Base-by-base conservation (phyloP, 2,329 filamentous ascomycete species). In the Ambrosiella cleistominuta region DNA sequence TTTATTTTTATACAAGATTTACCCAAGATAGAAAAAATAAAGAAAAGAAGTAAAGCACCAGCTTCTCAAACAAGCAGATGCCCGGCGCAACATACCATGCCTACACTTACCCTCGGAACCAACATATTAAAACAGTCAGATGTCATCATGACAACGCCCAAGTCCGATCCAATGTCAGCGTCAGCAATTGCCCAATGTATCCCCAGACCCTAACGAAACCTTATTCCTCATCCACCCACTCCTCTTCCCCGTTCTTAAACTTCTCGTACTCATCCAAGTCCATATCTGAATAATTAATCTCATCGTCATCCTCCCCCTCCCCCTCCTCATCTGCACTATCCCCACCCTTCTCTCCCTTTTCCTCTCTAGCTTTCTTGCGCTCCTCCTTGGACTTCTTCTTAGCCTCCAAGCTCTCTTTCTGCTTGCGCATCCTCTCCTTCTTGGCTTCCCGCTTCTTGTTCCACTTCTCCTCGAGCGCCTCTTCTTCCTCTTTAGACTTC, bases 341-440 rank as follows among this genome's bases (percentile, higher is more conserved):
- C 2, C 68, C 69, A 12, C 63, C 66, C 12, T 66, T 66, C 3
- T 64, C 69, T 1, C 68, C 65, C 35, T 64, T 61, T 39, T 62
- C 67, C 3, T 65, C 27, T 57, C 72, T 71, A 2, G 65, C 67
- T 50, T 66, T 68, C 62, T 72, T 70, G 36, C 68, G 67, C 19
- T 71, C 70, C 27, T 66, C 71, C 60, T 72, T 74, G 54, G 67
- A 69, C 38, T 68, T 69, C 66, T 83, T 81, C 74, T 96, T 97
- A 71, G 78, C 84, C 71, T 95, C 89, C 1, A 98, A 80, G 64
- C 97, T 97, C 63, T 86, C 89, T 69, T 80, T 89, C 68, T 98
- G 93, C 65, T 88, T 78, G 67, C 83, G 83, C 71, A 81, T 85
- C 63, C 93, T 77, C 58, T 80, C 80, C 59, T 90, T 90, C 74